phyloP scores from a whole-genome alignment of 2,329 filamentous ascomycete genomes.

The Aureobasidium subglaciale region DNA sequence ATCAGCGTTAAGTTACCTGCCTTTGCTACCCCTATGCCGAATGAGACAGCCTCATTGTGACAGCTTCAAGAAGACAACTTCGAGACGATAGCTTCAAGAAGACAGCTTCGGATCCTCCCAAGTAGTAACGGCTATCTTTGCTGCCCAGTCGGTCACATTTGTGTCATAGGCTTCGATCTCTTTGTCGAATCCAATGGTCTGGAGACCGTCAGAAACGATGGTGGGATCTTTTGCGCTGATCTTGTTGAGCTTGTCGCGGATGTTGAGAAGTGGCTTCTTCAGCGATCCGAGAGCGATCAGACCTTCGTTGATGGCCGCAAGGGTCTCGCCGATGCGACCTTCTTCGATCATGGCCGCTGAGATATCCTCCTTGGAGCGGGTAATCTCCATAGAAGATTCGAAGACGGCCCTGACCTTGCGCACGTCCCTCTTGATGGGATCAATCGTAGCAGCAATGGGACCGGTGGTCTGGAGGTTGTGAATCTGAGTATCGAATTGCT shows the following conservation, averaged over 20 bases:
- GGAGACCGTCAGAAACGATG: background rate
- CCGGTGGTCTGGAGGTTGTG: background rate
- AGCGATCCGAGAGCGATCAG: background rate
- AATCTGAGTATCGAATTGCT: background rate
- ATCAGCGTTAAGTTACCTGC: too few species aligned
- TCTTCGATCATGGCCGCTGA: background rate
- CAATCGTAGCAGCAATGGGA: background rate
- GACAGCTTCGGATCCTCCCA: background rate
- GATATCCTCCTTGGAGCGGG: background rate
- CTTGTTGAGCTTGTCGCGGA: background rate
- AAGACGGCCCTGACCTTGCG: background rate
- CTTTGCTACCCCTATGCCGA: too few species aligned
- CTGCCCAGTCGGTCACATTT: background rate
- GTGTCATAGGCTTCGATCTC: background rate
- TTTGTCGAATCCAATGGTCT: background rate
- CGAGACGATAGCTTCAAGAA: background rate
- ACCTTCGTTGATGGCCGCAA: constrained; percentile 1
- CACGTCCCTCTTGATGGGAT: background rate
- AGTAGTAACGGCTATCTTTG: background rate
- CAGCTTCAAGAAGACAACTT: background rate
- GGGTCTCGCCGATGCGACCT: background rate
- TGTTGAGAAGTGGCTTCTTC: background rate
- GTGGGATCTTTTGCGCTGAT: background rate
- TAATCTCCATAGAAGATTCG: background rate
- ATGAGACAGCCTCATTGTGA: background rate